Evolutionary conservation across 2,329 filamentous ascomycete species (phyloP), one percentile per base, ranked within the genome.

Genomic region (Aspergillus clavatus): DNA sequence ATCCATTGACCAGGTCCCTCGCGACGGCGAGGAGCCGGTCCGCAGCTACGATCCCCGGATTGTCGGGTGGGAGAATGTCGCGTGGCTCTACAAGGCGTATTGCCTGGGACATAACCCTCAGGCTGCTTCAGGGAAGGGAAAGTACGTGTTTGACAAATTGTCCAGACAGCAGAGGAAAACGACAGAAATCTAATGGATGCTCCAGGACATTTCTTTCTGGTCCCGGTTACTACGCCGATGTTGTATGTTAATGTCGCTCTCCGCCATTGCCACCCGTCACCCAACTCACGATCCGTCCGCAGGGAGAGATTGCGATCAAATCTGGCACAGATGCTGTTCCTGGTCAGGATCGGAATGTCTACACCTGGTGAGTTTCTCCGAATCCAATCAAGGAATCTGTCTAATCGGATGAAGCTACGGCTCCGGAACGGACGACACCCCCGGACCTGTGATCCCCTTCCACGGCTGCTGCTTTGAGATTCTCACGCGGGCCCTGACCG

Each of bases 391-490:
- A 16, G 31, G 19, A 36, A 38, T 14, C 5, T n/a, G 24, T 18
- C 22, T 36, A 35, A 35, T 21, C 8, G 16, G 31, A 35, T 35
- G 18, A 26, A 55, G 54, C 42, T 56, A 56, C 38, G 50, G 48
- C 36, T 40, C 49, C 16, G 52, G 52, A 2, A 50, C 52, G 7
- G 50, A 55, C 14, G 52, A 55, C 3, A 46, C 46, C 1, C 41
- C 50, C 7, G 54, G 54, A n/a, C 52, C 54, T 2, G 54, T 55
- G 10, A 33, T 56, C 14, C 54, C 54, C 6, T 56, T 56, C 38
- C 54, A 56, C 23, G 50, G 50, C 47, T 52, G 50, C 43, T 56
- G 54, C 26, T 52, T 52, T 31, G 52, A 56, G 39, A 55, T 56
- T 14, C 44, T 56, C 3, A 46, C 52, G 4, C 52, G 48, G 19